phyloP scores from a whole-genome alignment of 2,329 filamentous ascomycete genomes.

The Orbilia brochopaga region DNA sequence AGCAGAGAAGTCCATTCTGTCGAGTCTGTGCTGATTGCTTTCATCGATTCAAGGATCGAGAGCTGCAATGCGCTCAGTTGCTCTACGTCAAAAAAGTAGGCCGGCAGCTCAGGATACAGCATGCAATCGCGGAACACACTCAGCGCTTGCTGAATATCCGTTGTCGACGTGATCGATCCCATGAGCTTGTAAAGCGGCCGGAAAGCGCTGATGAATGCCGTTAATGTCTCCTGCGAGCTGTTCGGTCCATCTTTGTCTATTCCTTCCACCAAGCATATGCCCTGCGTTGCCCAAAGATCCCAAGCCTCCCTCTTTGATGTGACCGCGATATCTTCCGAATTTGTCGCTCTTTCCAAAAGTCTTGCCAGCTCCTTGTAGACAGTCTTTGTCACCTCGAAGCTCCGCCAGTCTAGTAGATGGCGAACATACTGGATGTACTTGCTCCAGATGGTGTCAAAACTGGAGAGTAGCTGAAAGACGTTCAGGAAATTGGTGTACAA shows the following conservation, averaged over 20 bases:
- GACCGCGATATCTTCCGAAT: conserved; percentile 59
- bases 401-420: conserved; percentile 67
- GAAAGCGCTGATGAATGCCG: conserved; percentile 80
- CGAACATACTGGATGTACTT: conserved; percentile 74
- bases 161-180: conserved; percentile 67
- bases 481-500: conserved; percentile 79
- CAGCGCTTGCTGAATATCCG: conserved; percentile 72
- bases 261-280: conserved; percentile 53
- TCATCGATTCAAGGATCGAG: conserved; percentile 71
- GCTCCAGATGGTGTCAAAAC: conserved; percentile 76
- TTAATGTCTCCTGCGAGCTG: conserved; percentile 72
- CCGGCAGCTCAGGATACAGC: conserved; percentile 70
- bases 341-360: conserved; percentile 63
- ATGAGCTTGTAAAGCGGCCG: conserved; percentile 79
- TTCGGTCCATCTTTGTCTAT: conserved; percentile 59
- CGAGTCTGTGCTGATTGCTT: conserved; percentile 71
- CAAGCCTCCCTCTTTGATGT: conserved; percentile 68
- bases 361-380: conserved; percentile 71
- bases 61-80: conserved; percentile 74
- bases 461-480: conserved; percentile 69
- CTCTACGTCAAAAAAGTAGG: conserved; percentile 75
- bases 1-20: conserved; percentile 71
- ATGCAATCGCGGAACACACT: conserved; percentile 73
- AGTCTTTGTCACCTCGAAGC: conserved; percentile 74
- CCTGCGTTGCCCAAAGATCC: conserved; percentile 68